A percentile compares a stretch with the other conserved stretches of the same genome.
These are phyloP conservation scores for Linderina pennispora DNA, from an alignment of 192 early-diverging fungal genomes.

Conservation along the genomic window DNA sequence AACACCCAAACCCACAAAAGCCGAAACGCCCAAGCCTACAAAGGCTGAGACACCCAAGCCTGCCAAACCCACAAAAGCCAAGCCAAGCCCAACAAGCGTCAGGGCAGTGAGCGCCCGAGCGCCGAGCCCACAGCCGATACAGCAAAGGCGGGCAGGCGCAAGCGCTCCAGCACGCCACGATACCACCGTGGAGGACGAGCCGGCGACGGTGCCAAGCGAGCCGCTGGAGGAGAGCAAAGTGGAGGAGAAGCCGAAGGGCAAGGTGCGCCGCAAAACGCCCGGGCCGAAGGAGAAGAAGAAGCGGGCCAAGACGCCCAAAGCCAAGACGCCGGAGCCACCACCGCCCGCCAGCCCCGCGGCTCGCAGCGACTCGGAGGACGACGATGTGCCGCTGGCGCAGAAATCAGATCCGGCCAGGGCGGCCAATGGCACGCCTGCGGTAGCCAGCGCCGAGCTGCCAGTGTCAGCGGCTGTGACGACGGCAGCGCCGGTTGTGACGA, in stretches of 20 bases:
- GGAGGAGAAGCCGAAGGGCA: slow-evolving; percentile 7
- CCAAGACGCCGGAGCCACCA: background rate
- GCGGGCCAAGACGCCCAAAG: slow-evolving; percentile 18
- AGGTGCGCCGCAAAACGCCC: slow-evolving; percentile 11
- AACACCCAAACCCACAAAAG: too few relatives aligned
- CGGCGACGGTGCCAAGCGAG: too few relatives aligned
- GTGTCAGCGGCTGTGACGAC: background rate
- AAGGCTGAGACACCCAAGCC: too few relatives aligned
- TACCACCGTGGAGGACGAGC: too few relatives aligned
- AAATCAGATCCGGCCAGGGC: background rate
- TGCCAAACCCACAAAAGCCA: too few relatives aligned
- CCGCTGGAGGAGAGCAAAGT: slow-evolving; percentile 16
- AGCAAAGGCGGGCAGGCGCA: too few relatives aligned
- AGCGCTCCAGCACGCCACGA: too few relatives aligned
- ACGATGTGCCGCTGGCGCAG: slow-evolving; percentile 14
- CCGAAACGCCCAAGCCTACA: too few relatives aligned
- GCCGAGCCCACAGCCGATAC: too few relatives aligned
- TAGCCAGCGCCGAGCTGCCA: background rate
- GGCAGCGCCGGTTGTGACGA: background rate
- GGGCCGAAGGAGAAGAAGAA: slow-evolving; percentile 28
- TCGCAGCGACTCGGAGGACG: slow-evolving; percentile 1
- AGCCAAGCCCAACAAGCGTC: too few relatives aligned
- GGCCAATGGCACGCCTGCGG: background rate
- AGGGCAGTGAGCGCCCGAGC: too few relatives aligned
- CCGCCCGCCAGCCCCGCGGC: background rate